Evolutionary conservation across 768 basidiomycete genomes (phyloP).

Genomic region (Amanita pallidorosea): DNA sequence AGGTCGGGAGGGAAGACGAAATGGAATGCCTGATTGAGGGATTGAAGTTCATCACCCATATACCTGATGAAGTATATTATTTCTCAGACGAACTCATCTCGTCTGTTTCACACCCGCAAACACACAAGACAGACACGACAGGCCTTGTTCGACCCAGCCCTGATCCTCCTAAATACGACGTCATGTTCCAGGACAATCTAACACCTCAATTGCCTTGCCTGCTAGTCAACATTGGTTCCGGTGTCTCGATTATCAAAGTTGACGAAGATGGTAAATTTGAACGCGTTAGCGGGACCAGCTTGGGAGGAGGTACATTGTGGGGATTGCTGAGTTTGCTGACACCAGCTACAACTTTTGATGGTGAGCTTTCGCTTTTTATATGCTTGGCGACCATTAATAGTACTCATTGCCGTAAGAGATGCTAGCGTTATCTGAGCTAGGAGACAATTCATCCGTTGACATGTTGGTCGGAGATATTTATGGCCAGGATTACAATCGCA

Average conservation of each 20-base stretch:
- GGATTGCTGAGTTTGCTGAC: conserved; percentile 89
- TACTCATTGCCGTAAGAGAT: conserved; percentile 55
- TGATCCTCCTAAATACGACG: conserved; percentile 79
- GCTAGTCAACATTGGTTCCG: conserved; percentile 96
- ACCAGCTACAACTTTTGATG: conserved; percentile 92
- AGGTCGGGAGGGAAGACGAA: conserved; percentile 89
- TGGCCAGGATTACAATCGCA: conserved; percentile 90
- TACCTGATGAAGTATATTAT: conserved; percentile 96
- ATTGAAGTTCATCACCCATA: conserved; percentile 89
- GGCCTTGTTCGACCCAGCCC: conserved; percentile 78
- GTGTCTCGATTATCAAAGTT: conserved; percentile 95
- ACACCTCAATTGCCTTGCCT: conserved; percentile 89
- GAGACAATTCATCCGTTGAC: conserved; percentile 90
- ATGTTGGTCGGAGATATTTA: conserved; percentile 99
- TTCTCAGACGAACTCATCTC: conserved; percentile 97
- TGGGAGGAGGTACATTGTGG: conserved; percentile 97
- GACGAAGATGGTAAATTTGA: conserved; percentile 94
- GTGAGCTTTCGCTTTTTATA: conserved; percentile 36
- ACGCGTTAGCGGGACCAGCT: conserved; percentile 92
- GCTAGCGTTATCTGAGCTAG: conserved; percentile 86
- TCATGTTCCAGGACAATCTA: conserved; percentile 78
- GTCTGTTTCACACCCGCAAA: conserved; percentile 29
- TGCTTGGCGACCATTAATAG: conserved; percentile 3
- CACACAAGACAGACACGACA: conserved; percentile 8
- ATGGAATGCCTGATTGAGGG: conserved; percentile 99